Base-by-base conservation (phyloP, 73 alveolate species). In the Effrenium voratum region DNA sequence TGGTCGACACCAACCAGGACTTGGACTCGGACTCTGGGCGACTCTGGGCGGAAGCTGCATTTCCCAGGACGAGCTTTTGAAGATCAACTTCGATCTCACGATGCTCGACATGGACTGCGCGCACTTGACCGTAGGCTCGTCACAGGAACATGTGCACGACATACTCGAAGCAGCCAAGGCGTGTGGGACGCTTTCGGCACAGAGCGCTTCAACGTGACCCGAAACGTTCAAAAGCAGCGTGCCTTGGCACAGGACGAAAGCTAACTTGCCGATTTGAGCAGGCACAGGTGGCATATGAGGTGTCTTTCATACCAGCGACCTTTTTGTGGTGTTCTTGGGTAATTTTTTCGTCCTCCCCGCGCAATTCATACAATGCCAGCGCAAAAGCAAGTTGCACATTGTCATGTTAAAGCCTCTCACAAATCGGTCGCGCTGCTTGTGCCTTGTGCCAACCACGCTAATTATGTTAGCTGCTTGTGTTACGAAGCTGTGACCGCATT, bases 121-220 rank as follows among this genome's bases (percentile, higher is more conserved):
- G 57, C 97, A 90, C 46, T 34, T 90, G 87, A 90, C 97, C 3
- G 87, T 90, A 28, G 86, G 86, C 57, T 32, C 24, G 86, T 24
- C 47, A 32, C 80, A 13, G 45, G 24, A 68, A 19, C 15, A n/a
- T 68, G 8, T 66, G 79, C 40, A 26, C 10, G 30, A 34, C 1
- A 8, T 68, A 40, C 5, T 26, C 44, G 44, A n/a, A 26, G 15
- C 15, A 24, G 44, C 59, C 32, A 28, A 49, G 98, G 98, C 24
- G 76, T 92, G 2, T 92, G 98, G 98, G 98, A 92, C 41, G 91
- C 98, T 19, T 92, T 92, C 52, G 98, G 98, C 45, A 92, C 98
- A 12, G 98, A 92, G 38, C 90, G 98, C 40, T 49, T 92, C 66
- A 92, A 92, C 66, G 50, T 92, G 82, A 92, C 80, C 63, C 47